Base-by-base conservation (phyloP, 768 basidiomycete genomes). In the Phylloporus arenicola region DNA sequence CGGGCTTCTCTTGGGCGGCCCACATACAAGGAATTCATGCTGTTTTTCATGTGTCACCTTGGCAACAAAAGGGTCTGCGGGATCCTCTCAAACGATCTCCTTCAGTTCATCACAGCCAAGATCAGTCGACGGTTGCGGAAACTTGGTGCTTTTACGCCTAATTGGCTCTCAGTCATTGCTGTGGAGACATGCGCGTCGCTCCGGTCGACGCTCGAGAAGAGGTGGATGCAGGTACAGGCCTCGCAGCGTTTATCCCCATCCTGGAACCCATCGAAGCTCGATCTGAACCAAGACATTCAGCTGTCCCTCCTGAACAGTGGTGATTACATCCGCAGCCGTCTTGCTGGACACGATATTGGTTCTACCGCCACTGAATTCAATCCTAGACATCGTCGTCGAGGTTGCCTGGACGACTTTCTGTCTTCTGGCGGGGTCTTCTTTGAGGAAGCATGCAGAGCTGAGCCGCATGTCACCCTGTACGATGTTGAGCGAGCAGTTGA, bases 21-120 rank as follows among this genome's bases (percentile, higher is more conserved):
- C 12, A 56, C 61, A 0, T 82, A 82, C 63, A 81, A 82, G 47
- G 10, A 31, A 2, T 81, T 81, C 60, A 72, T 79, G 57, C 37
- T 73, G 2, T 78, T 69, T 43, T 61, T 78, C 44, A 57, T 73
- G 31, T 55, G 68, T 6, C 34, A 54, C 20, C 48, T 67, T 3
- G 54, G 73, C 2, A 30, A 58, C 3, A 24, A 57, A 4, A 65
- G 63, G 4, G 44, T 62, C 0, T 42, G 50, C 3, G 10, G 1
- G 0, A 47, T 61, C 12, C 43, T 58, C 14, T 30, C 55, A 4
- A 67, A 54, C 34, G 63, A 73, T 31, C 2, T 68, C 8, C 58
- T 73, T 6, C 61, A 59, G 13, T 57, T 29, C 29, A 67, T 68
- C 60, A 61, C 58, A 1, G 41, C 57, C 12, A 70, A 70, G 20